Evolutionary conservation across 2,329 filamentous ascomycete species (phyloP).

Genomic region (Neonectria faginata): DNA sequence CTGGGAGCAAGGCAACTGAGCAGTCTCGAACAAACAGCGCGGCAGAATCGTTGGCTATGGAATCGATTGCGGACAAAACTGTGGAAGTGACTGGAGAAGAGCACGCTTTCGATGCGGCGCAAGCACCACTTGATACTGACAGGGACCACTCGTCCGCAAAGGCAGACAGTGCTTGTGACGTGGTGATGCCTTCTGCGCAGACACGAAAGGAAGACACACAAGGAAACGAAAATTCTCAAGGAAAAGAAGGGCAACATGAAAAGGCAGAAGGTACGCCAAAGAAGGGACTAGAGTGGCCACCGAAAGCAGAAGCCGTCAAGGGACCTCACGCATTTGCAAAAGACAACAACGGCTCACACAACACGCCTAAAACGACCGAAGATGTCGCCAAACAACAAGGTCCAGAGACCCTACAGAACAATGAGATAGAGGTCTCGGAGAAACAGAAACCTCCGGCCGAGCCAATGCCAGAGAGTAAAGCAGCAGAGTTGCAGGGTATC

Average conservation of each 20-base stretch:
- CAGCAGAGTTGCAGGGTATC: conserved; percentile 38
- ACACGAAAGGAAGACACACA: not conserved
- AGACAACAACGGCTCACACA: conserved; percentile 20
- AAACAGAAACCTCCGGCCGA: conserved; percentile 25
- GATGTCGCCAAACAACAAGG: conserved; percentile 21
- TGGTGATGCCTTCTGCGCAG: conserved; percentile 21
- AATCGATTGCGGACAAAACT: not conserved
- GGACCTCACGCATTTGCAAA: conserved; percentile 13
- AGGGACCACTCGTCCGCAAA: conserved; percentile 18
- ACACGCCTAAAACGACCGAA: conserved; percentile 11
- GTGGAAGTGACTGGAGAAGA: conserved; percentile 10
- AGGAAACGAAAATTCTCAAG: not conserved
- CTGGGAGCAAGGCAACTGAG: conserved; percentile 1
- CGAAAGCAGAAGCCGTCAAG: conserved; percentile 2
- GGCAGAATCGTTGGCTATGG: not conserved
- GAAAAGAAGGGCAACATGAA: not conserved
- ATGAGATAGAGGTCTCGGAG: conserved; percentile 16
- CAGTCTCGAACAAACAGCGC: not conserved
- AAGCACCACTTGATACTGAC: not conserved
- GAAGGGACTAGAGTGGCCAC: not conserved
- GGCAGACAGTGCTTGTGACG: conserved; percentile 25
- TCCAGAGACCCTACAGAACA: conserved; percentile 11
- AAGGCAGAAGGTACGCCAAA: conserved; percentile 1
- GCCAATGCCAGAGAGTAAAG: conserved; percentile 25
- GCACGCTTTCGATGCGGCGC: not conserved